These are phyloP conservation scores for Zhuliangozyma blackwelliae DNA, from an alignment of 1,139 yeast genomes.

Conservation along the genomic window DNA sequence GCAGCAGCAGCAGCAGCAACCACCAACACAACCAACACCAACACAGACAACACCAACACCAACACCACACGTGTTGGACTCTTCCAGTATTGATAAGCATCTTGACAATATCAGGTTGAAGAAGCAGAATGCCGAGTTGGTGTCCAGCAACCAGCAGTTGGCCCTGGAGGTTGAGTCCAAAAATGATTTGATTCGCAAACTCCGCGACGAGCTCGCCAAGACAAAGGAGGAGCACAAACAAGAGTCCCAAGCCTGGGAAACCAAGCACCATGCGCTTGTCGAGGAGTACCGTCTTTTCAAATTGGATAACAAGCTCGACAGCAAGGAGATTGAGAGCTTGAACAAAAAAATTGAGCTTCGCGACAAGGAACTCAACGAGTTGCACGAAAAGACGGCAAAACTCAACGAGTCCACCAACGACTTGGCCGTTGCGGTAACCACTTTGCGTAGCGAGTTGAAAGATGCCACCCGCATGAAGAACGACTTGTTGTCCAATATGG, in stretches of 20 bases:
- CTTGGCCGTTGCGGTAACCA: conserved; percentile 18
- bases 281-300: conserved; percentile 9
- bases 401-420: conserved; percentile 13
- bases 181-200: conserved; percentile 6
- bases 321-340: conserved; percentile 22
- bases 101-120: conserved; percentile 38
- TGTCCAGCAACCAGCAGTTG: conserved; percentile 8
- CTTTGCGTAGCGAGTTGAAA: conserved; percentile 22
- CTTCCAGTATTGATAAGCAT: conserved; percentile 41
- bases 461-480: conserved; percentile 45
- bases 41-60: no score
- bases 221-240: conserved; percentile 6
- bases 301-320: conserved; percentile 19
- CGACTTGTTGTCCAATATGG: conserved; percentile 63
- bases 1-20: no score
- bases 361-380: conserved; percentile 26
- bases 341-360: conserved; percentile 21
- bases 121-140: conserved; percentile 24
- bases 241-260: conserved; percentile 4
- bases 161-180: conserved; percentile 9
- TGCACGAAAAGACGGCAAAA: conserved; percentile 23
- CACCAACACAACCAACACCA: no score
- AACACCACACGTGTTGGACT: conserved; percentile 22
- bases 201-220: conserved; percentile 5
- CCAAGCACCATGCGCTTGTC: conserved; percentile 3